These are phyloP conservation scores for Cercophora samala DNA, from an alignment of 495 filamentous ascomycete species.

Conservation along the genomic window DNA sequence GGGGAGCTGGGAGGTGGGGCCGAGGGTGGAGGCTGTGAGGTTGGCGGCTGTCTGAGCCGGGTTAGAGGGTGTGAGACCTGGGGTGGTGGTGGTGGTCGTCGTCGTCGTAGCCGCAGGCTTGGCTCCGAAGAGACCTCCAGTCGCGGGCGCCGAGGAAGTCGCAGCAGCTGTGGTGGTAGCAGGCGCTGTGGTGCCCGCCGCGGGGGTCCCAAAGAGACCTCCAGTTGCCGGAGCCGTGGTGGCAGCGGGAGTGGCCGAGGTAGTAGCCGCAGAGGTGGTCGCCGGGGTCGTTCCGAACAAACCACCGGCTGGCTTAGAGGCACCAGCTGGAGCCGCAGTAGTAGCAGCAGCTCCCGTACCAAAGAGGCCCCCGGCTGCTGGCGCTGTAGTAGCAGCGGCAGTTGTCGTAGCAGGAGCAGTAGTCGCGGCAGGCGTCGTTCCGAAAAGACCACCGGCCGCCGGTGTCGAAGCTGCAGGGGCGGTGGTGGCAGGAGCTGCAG, in stretches of 20 bases:
- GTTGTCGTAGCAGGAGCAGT: slow-evolving; percentile 23
- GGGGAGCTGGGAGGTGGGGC: slow-evolving; percentile 75
- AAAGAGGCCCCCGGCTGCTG: slow-evolving; percentile 8
- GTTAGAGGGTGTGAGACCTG: slow-evolving; percentile 22
- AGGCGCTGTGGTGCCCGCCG: slow-evolving; percentile 13
- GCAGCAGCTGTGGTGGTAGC: slow-evolving; percentile 19
- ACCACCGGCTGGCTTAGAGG: slow-evolving; percentile 8
- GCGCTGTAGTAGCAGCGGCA: slow-evolving; percentile 14
- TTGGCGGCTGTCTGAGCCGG: slow-evolving; percentile 33
- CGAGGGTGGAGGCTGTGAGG: slow-evolving; percentile 68
- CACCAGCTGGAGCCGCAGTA: neutral
- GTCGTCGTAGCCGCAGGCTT: slow-evolving; percentile 26
- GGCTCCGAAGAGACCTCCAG: slow-evolving; percentile 31
- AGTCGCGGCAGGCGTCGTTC: slow-evolving; percentile 12
- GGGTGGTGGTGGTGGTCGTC: slow-evolving; percentile 21
- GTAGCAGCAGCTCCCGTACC: neutral
- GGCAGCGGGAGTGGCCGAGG: slow-evolving; percentile 15
- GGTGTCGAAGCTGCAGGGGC: slow-evolving; percentile 8
- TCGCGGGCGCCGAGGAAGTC: slow-evolving; percentile 28
- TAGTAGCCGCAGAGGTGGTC: slow-evolving; percentile 14
- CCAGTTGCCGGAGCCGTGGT: slow-evolving; percentile 18
- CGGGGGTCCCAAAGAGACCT: slow-evolving; percentile 7
- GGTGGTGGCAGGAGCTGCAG: slow-evolving; percentile 15
- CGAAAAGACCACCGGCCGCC: slow-evolving; percentile 18
- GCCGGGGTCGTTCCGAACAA: slow-evolving; percentile 18